Conservation (phyloP, 257 asterid species). For the Solanum okadae region DNA sequence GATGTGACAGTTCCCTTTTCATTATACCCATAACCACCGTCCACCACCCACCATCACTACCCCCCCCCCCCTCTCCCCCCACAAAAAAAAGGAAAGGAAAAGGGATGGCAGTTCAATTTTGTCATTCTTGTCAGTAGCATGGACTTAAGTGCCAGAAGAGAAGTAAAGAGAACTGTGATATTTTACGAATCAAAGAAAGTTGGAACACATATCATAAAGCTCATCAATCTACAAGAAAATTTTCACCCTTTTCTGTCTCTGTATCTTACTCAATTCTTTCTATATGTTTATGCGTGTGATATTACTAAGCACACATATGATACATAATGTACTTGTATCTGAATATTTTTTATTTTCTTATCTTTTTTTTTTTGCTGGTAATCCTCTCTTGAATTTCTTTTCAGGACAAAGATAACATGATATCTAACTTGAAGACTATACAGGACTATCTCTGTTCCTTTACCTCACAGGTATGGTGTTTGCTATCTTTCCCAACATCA, state of each 20-base stretch:
- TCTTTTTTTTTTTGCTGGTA: neutral
- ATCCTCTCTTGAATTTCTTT: slow-evolving; percentile 7
- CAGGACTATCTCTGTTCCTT: slow-evolving; percentile 94
- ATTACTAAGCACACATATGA: neutral
- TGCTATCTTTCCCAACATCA: neutral
- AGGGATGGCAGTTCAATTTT: neutral
- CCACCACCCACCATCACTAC: neutral
- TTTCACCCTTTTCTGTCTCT: neutral
- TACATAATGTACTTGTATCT: neutral
- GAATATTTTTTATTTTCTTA: neutral
- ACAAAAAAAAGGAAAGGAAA: neutral
- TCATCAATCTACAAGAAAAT: neutral
- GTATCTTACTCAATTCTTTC: neutral
- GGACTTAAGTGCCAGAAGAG: neutral
- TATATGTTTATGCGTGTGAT: neutral
- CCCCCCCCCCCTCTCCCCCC: too few relatives aligned
- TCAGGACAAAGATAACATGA: slow-evolving; percentile 84
- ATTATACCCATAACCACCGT: neutral
- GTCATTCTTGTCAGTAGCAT: neutral
- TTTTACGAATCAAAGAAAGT: neutral
- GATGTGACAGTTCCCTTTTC: neutral
- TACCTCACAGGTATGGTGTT: slow-evolving; percentile 56
- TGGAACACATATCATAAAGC: neutral
- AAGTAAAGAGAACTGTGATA: neutral
- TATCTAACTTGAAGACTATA: slow-evolving; percentile 73